These are phyloP conservation scores for Sesbania bispinosa DNA, from an alignment of 306 rosid genomes.

Conservation along the genomic window DNA sequence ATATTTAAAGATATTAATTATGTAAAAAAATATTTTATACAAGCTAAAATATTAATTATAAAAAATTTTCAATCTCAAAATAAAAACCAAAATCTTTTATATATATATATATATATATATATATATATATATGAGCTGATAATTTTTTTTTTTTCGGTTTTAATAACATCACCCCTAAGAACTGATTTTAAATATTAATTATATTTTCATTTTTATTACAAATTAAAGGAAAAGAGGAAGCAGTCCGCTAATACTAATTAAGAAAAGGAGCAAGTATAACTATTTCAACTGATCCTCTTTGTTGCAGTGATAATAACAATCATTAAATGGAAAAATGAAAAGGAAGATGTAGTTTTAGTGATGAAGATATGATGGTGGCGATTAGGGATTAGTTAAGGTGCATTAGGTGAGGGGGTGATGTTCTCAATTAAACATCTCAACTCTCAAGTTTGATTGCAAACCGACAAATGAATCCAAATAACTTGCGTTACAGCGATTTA, in stretches of 20 bases:
- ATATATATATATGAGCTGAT: too few relatives aligned
- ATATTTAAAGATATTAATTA: too few relatives aligned
- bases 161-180: too few relatives aligned
- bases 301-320: neutral
- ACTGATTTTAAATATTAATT: too few relatives aligned
- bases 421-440: neutral
- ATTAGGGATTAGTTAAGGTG: conserved; percentile 28
- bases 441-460: conserved; percentile 15
- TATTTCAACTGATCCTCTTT: neutral
- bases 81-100: too few relatives aligned
- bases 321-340: neutral
- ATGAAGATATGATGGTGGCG: neutral
- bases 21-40: too few relatives aligned
- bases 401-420: conserved; percentile 32
- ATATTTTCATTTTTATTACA: too few relatives aligned
- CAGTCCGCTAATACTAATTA: neutral
- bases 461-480: conserved; percentile 25
- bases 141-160: too few relatives aligned
- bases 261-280: neutral
- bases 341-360: neutral
- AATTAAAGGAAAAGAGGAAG: neutral
- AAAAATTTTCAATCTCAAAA: too few relatives aligned
- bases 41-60: too few relatives aligned
- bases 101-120: too few relatives aligned
- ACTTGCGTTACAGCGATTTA: conserved; percentile 17